Evolutionary conservation across 805 yeast species (phyloP).

Genomic region (Cyberlindnera euphorbiae): DNA sequence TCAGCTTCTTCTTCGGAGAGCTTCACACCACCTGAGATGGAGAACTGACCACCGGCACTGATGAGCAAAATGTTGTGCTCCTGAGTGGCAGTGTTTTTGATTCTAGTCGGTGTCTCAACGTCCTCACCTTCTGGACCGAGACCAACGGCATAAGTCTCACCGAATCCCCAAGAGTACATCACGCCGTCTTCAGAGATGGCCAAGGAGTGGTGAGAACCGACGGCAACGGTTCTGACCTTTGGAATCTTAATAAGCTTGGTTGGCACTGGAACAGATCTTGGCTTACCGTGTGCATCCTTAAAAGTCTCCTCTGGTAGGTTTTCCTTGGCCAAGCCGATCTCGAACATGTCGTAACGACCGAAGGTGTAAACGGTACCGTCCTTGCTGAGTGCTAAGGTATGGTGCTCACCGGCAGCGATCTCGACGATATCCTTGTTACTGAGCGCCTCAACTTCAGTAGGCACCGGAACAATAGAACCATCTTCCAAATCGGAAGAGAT

Average conservation of each 20-base stretch:
- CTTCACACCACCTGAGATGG: conserved; percentile 76
- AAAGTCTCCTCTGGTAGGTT: conserved; percentile 69
- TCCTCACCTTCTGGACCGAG: conserved; percentile 87
- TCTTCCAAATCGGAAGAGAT: conserved; percentile 72
- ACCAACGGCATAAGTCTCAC: conserved; percentile 95
- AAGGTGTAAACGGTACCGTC: conserved; percentile 75
- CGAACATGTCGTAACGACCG: conserved; percentile 93
- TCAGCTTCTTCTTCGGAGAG: conserved; percentile 36
- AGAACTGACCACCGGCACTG: conserved; percentile 97
- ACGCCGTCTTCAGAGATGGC: conserved; percentile 83
- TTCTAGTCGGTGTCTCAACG: conserved; percentile 81
- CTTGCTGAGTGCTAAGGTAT: conserved; percentile 68
- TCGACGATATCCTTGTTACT: conserved; percentile 49
- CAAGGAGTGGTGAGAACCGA: conserved; percentile 90
- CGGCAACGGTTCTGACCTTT: conserved; percentile 54
- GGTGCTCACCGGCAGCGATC: conserved; percentile 94
- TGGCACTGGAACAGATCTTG: conserved; percentile 84
- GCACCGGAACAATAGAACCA: conserved; percentile 74
- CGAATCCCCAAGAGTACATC: conserved; percentile 96
- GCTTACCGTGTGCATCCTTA: conserved; percentile 72
- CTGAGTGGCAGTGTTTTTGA: conserved; percentile 90
- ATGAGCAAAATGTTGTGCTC: conserved; percentile 62
- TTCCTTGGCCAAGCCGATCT: conserved; percentile 70
- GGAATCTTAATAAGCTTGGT: conserved; percentile 60
- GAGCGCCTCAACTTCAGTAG: conserved; percentile 67